A percentile compares a stretch with the other conserved stretches of the same genome.
Conservation (phyloP, 176 grass and related monocot genomes). For the Typha latifolia region DNA sequence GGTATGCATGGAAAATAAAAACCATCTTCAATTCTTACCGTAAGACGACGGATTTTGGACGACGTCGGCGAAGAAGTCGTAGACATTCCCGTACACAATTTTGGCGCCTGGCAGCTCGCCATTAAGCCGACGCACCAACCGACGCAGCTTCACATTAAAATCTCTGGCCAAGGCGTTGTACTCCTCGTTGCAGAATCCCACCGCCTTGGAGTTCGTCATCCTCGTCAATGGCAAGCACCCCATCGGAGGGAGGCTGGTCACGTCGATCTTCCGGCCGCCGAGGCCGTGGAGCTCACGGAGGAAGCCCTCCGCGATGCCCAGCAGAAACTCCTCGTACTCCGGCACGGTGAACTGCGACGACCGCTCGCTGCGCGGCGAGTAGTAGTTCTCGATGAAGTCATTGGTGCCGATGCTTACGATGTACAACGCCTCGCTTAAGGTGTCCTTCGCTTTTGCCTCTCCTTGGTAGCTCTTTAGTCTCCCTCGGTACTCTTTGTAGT, state of each 20-base stretch:
- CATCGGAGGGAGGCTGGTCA: constrained; percentile 38
- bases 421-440: constrained; percentile 37
- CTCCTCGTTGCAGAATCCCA: constrained; percentile 42
- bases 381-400: constrained; percentile 59
- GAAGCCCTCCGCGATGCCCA: constrained; percentile 22
- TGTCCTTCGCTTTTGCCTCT: constrained; percentile 9
- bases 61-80: constrained; percentile 10
- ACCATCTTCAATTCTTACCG: constrained; percentile 14
- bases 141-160: constrained; percentile 30
- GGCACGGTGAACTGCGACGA: constrained; percentile 16
- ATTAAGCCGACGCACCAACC: constrained; percentile 18
- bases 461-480: constrained; percentile 23
- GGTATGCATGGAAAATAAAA: too few relatives aligned
- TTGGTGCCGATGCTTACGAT: constrained; percentile 60
- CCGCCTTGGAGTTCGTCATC: constrained; percentile 14
- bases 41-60: constrained; percentile 22
- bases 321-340: constrained; percentile 37
- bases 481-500: constrained; percentile 42
- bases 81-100: constrained; percentile 27
- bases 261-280: constrained; percentile 41
- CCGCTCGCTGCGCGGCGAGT: neutral
- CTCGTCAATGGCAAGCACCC: constrained; percentile 37
- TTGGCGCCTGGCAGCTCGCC: constrained; percentile 15
- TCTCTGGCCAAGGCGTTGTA: constrained; percentile 28
- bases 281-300: constrained; percentile 21